Evolutionary conservation across 306 rosid species (phyloP), one percentile per base, ranked within the genome.

Genomic region (Lathyrus tuberosus): DNA sequence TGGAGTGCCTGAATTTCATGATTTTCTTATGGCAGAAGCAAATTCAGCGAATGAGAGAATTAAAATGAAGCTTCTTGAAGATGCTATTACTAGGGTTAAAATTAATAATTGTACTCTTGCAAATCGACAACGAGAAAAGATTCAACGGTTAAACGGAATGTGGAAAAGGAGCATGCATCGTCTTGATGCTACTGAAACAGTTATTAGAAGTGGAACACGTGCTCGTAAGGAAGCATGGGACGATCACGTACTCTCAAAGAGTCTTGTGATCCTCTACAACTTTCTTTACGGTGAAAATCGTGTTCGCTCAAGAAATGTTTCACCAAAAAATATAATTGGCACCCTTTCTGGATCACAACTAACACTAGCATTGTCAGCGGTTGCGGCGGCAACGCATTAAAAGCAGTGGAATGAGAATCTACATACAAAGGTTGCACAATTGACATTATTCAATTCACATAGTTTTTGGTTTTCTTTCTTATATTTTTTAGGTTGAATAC

Each of bases 1-100:
- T 13, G 87, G 87, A 8, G 84, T 83, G 0, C 87, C 87, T 0
- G 87, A 83, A 31, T 80, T 83, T 9, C 62, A 83, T 4, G 75
- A 77, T 3, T 77, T 76, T 5, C 40, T 83, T 0, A 8, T 54
- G 48, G 66, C 80, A 0, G 84, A 83, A 31, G 62, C 56, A 1
- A 15, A 42, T 0, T 48, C 11, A 1, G 80, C 66, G 0, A 75
- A 80, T 7, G 76, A 73, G 0, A 58, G 10, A 4, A 73, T 17
- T 12, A 80, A 16, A 44, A 40, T 44, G 53, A 60, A 17, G 15
- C 56, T 76, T 2, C 71, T 83, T 0, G 67, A 73, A 9, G 56
- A 14, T 16, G 84, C 87, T 66, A 83, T 76, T 80, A 70, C 52
- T 0, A 80, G 38, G 44, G 24, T 73, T 11, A 83, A 80, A 38